Conservation (phyloP, 2,329 filamentous ascomycete genomes). For the Aspergillus sp. region DNA sequence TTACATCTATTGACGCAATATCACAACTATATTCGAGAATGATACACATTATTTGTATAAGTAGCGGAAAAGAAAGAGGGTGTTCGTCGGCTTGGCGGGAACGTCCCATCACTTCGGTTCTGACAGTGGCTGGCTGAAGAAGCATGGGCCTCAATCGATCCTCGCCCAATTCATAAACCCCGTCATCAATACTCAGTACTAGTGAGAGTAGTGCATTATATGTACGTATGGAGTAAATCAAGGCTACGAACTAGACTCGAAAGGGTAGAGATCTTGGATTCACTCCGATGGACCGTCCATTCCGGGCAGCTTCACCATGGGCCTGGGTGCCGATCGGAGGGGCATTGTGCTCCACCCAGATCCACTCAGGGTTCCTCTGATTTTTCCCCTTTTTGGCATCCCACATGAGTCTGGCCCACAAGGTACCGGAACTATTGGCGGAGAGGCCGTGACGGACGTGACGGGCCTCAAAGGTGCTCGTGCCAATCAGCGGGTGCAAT, state of each 20-base stretch:
- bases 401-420: neutral
- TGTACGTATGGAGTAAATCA: no score
- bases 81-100: neutral
- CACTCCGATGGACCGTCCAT: no score
- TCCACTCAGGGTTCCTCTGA: neutral
- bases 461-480: neutral
- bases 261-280: no score
- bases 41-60: neutral
- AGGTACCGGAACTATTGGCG: neutral
- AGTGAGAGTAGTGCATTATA: neutral
- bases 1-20: neutral
- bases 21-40: neutral
- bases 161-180: neutral
- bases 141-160: neutral
- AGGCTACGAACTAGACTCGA: no score
- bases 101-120: constrained; percentile 1
- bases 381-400: neutral
- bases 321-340: no score
- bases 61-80: neutral
- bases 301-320: no score
- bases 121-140: neutral
- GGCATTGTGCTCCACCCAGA: no score
- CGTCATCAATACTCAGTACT: neutral
- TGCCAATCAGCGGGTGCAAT: neutral
- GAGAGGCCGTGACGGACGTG: neutral